Evolutionary conservation across 164 flowering plant genomes (phyloP), one percentile per base, ranked within the genome.

Genomic region (Magnolia sinica): DNA sequence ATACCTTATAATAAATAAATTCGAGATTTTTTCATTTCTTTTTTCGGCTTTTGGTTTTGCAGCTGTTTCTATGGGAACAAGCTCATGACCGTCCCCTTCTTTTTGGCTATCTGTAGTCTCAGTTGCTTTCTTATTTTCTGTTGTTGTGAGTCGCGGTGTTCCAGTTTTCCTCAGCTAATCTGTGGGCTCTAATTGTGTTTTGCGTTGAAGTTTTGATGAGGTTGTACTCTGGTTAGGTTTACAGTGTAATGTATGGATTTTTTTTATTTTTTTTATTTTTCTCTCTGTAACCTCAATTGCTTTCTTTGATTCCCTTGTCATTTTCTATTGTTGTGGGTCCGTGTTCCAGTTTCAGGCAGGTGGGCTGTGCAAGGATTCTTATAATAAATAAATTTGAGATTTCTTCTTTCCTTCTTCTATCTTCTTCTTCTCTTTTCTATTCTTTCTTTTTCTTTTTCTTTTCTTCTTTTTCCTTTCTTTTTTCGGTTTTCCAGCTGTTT

Each of bases 251-350:
- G 29, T 27, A 14, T 22, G 71, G 61, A 0, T 8, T 55, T 55
- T 55, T 4, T 3, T 27, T 27, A 1, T 27, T 27, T 27, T 27
- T 27, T 27, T 27, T 27, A 23, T 23, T 23, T 23, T 23, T 23
- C 24, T 9, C 14, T 9, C 14, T 9, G 10, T 52, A 52, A 52
- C 59, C 59, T 4, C 59, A 52, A 14, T 52, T 8, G 61, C 13
- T 55, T 55, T 55, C 4, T 55, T 55, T 55, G 61, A 55, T 55
- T 55, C 61, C 2, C n/a, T 68, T 2, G 3, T 70, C 45, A 50
- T 70, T 49, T 70, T 70, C 52, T 70, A 19, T 70, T 49, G 73
- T 70, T 70, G 73, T 37, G 73, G 19, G 29, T 20, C 37, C 16
- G 37, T 29, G 71, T 22, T 72, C 18, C 22, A 59, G 45, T 73